Evolutionary conservation across 2,329 filamentous ascomycete species (phyloP).

Genomic region (Trichophyton simii): DNA sequence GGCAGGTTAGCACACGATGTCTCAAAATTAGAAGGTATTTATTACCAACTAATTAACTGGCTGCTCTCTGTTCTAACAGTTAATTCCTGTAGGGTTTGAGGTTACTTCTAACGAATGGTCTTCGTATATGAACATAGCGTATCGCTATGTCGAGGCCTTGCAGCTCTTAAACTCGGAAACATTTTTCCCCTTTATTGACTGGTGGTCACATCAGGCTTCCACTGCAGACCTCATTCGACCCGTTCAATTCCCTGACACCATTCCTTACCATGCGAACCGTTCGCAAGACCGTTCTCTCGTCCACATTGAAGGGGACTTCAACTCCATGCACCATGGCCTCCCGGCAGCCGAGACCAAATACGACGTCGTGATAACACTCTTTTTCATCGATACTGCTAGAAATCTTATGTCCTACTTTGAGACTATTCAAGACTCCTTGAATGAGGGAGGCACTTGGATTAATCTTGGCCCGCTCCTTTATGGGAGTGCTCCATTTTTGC

Average conservation of each 20-base stretch:
- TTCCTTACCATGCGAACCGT: constrained; percentile 20
- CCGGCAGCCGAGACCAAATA: constrained; percentile 20
- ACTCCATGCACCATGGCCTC: constrained; percentile 24
- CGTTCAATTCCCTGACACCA: constrained; percentile 36
- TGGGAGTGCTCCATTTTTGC: constrained; percentile 42
- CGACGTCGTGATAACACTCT: constrained; percentile 44
- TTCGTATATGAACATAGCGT: constrained; percentile 45
- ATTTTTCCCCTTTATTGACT: constrained; percentile 43
- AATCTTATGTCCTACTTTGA: constrained; percentile 46
- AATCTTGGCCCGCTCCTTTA: constrained; percentile 47
- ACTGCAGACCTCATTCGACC: constrained; percentile 37
- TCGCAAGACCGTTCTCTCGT: constrained; percentile 23
- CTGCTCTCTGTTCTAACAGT: neutral
- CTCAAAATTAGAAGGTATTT: constrained; percentile 24
- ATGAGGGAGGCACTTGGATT: constrained; percentile 40
- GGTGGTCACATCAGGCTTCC: constrained; percentile 45
- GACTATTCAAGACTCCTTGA: constrained; percentile 39
- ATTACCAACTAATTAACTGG: neutral
- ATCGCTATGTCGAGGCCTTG: constrained; percentile 37
- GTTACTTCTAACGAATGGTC: constrained; percentile 48
- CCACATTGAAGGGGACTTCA: constrained; percentile 47
- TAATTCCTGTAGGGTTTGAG: constrained; percentile 30
- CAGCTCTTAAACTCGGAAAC: constrained; percentile 16
- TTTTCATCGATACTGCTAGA: constrained; percentile 50
- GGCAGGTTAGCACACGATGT: constrained; percentile 44